Evolutionary conservation across 495 filamentous ascomycete species (phyloP), one percentile per base, ranked within the genome.

Genomic region (Hypoxylon lienhwacheense): DNA sequence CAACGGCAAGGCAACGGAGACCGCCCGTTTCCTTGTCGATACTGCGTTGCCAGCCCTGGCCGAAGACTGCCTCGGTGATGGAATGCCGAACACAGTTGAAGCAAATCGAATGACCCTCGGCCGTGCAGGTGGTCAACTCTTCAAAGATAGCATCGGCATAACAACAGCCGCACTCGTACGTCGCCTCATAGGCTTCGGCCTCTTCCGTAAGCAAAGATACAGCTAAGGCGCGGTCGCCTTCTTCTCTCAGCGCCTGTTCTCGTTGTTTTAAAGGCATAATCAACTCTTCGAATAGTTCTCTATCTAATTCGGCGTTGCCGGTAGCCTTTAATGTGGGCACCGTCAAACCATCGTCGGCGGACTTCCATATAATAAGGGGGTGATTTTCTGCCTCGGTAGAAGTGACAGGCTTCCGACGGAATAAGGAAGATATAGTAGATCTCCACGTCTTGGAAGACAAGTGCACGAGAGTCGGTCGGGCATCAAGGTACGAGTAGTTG

Each of bases 151-250:
- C 81, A 24, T 90, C 81, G 21, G 79, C 79, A 59, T 87, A 93
- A 71, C 93, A 98, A 72, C 92, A 97, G 61, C 86, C 85, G 67
- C 93, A 98, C 64, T 97, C 93, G 59, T 90, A 86, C 12, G 91
- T 66, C 17, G 83, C 84, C 21, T 85, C 78, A 4, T 75, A 79
- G 21, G 80, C 74, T 59, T 87, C 82, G 4, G 93, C 92, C 59
- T 97, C 88, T 29, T 73, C 70, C 16, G 81, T 83, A 68, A 96
- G 93, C 49, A 95, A 59, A 17, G 81, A 73, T 4, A 80, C 57
- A 6, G 93, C 91, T 26, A 88, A 53, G 24, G 65, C 63, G 41
- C 73, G 77, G 60, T 98, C 93, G 12, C 70, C 69, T 1, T 61
- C 68, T 33, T 88, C 82, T 52, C 80, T 83, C n/a, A 83, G 77